Conservation (phyloP, 225 moss, liverwort and hornwort species). For the Pseudoscleropodium purum region DNA sequence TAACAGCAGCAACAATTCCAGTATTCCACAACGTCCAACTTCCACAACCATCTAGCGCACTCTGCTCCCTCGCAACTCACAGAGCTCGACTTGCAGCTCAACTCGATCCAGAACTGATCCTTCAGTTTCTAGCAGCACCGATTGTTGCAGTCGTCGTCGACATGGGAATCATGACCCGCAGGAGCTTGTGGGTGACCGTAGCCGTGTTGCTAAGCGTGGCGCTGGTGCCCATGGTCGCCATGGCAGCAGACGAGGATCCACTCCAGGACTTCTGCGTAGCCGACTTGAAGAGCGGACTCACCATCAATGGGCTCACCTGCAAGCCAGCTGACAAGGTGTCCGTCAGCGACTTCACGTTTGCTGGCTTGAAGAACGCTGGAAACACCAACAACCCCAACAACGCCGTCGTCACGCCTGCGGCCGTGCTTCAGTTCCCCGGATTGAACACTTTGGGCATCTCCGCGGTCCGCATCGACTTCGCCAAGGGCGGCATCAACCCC, state of each 20-base stretch:
- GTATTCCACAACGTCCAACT: background rate
- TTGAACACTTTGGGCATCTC: background rate
- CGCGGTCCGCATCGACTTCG: background rate
- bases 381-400: background rate
- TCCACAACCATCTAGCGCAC: background rate
- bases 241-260: background rate
- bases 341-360: background rate
- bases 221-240: background rate
- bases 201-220: background rate
- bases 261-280: constrained; percentile 15
- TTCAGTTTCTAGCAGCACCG: background rate
- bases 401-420: background rate
- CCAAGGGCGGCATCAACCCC: background rate
- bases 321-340: background rate
- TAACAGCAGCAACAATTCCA: background rate
- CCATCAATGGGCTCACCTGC: background rate
- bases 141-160: background rate
- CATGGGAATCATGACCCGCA: background rate
- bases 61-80: background rate
- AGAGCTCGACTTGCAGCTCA: background rate
- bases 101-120: background rate
- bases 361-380: background rate
- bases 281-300: background rate
- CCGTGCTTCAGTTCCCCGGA: background rate
- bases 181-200: background rate